Evolutionary conservation across 83 land plant genomes (phyloP), one percentile per base, ranked within the genome.

Genomic region (Larix sibirica): DNA sequence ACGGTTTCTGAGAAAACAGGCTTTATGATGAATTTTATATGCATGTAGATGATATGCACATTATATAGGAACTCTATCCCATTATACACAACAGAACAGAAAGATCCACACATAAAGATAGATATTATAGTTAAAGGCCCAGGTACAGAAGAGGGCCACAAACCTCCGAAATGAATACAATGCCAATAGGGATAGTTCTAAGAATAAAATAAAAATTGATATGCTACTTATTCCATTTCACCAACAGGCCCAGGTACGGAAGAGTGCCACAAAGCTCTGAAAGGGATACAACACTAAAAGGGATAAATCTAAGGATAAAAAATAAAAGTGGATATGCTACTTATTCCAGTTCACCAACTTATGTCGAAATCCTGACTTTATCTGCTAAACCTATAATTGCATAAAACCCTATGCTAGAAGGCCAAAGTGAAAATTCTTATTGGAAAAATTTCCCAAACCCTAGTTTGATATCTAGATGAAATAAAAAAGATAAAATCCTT

Each of bases 81-180:
- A 40, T 73, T 44, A 73, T 73, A 40, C 54, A 73, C 21, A 73
- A 73, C 24, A n/a, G 14, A 73, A 73, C 56, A 73, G 44, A 38
- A 73, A 50, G 10, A n/a, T 73, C 21, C 1, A 73, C 54, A 73
- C 1, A 42, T 44, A 42, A 42, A 73, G 77, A 73, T 20, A 73
- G 54, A 73, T 73, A n/a, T 17, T 1, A 47, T 47, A 9, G 54
- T 47, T 73, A 40, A 21, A 40, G 21, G 77, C 18, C 28, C 28
- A 28, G 28, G 28, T 28, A 28, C 28, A 28, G 28, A 28, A 28
- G 28, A 28, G 28, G 28, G 28, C 28, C 28, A 28, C 28, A 28
- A 28, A 28, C 28, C 28, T 28, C 28, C 28, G 28, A 28, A 28
- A 28, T 28, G 28, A 28, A 28, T 28, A 28, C 28, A 28, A 28